Base-by-base conservation (phyloP, 148 eudicot genomes). In the Limonium bicolor region DNA sequence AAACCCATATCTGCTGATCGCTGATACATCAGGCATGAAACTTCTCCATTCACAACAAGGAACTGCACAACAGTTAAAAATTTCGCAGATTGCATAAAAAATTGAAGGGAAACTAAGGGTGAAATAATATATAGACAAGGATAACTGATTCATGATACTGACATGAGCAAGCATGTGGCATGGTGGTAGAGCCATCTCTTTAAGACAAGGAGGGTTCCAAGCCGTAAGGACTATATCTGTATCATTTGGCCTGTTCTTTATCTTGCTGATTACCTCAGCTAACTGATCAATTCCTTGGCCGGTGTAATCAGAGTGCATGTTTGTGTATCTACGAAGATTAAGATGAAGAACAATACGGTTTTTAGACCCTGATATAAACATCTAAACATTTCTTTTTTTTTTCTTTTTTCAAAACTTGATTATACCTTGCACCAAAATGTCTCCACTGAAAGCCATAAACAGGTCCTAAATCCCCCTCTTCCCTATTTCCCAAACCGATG, bases 1-100 rank as follows among this genome's bases (percentile, higher is more conserved):
- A 84, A 72, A 48, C 93, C 97, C 95, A 84, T 80, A 65, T 90
- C 95, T 53, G 97, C 97, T 38, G 97, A 90, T 8, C 88, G 84
- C 60, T 90, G 97, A 62, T 84, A 90, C 97, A 84, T 90, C 55
- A 77, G 97, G 65, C 97, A 84, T 1, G 92, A 84, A 41, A 90
- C 51, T 65, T 90, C 95, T 21, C 97, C 88, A 12, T 84, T 80
- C 60, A 84, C 81, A 30, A 90, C 87, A 58, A 77, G 84, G 50
- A 90, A 90, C 95, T 84, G 80, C 65, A 56, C 36, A 3, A 22
- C 4, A 20, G 25, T 44, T 12, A 60, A 46, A n/a, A n/a, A n/a
- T n/a, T n/a, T n/a, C n/a, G 16, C 16, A 27, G 16, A 38, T 33
- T n/a, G 15, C 1, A n/a, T 15, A 51, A 21, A 39, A 19, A 35